Percentiles rank a stretch among this genome's conserved stretches.
These are phyloP conservation scores for Capsicum pubescens DNA, from an alignment of 257 asterid species.

Conservation along the genomic window DNA sequence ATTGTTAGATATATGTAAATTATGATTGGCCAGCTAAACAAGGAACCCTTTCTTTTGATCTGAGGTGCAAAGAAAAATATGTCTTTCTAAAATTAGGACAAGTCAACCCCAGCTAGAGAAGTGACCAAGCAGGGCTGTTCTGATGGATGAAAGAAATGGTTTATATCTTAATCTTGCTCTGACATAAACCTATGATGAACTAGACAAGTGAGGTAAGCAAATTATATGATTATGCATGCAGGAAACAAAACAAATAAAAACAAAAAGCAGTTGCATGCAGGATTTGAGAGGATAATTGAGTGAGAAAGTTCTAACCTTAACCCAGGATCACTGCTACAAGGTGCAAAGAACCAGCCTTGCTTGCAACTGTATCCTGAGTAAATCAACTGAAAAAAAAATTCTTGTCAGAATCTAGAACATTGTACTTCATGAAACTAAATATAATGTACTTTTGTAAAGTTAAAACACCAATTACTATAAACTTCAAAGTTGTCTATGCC, in stretches of 20 bases:
- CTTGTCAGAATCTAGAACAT: slow-evolving; percentile 29
- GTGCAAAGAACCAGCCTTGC: slow-evolving; percentile 97
- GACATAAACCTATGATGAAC: neutral
- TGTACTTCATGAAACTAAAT: neutral
- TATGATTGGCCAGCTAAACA: neutral
- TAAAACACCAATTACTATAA: neutral
- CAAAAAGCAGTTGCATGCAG: neutral
- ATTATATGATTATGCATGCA: slow-evolving; percentile 16
- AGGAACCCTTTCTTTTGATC: neutral
- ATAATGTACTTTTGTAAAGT: neutral
- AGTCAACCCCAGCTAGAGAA: neutral
- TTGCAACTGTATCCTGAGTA: slow-evolving; percentile 93
- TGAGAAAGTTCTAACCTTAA: slow-evolving; percentile 61
- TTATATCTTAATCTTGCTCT: neutral
- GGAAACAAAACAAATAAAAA: neutral
- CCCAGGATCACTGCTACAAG: slow-evolving; percentile 84
- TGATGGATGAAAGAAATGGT: neutral
- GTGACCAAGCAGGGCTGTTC: neutral
- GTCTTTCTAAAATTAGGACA: neutral
- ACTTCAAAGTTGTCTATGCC: neutral
- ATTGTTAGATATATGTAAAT: neutral
- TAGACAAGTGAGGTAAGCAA: neutral
- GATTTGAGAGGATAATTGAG: slow-evolving; percentile 17
- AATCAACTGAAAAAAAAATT: slow-evolving; percentile 60
- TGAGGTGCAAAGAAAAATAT: neutral